A percentile compares a stretch with the other conserved stretches of the same genome.
These are phyloP conservation scores for Hevea brasiliensis DNA, from an alignment of 345 rosid species.

Conservation along the genomic window DNA sequence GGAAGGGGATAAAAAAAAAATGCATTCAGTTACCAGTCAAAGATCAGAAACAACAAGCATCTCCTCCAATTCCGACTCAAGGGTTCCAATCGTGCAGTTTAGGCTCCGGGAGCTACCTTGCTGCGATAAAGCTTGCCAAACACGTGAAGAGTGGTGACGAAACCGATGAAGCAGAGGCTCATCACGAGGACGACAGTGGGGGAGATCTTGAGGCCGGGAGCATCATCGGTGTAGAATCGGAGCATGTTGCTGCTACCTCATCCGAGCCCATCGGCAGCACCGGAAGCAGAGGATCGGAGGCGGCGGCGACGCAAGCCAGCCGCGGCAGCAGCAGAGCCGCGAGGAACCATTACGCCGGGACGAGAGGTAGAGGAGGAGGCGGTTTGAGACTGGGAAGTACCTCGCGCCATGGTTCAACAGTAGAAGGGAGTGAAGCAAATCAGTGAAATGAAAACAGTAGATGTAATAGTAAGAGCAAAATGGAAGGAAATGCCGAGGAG, in stretches of 20 bases:
- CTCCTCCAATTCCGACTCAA: neutral
- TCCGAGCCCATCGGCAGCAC: slow-evolving; percentile 33
- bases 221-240: slow-evolving; percentile 86
- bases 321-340: slow-evolving; percentile 84
- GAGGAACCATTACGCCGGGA: slow-evolving; percentile 68
- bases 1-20: neutral
- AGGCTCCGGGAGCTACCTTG: slow-evolving; percentile 47
- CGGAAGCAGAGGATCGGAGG: slow-evolving; percentile 37
- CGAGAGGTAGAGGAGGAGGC: slow-evolving; percentile 54
- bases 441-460: neutral
- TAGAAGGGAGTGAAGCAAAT: neutral
- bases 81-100: neutral
- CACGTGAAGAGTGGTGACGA: slow-evolving; percentile 86
- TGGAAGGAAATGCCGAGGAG: too few species aligned
- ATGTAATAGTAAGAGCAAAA: neutral
- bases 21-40: slow-evolving; percentile 10
- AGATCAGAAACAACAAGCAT: neutral
- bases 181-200: slow-evolving; percentile 86
- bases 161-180: slow-evolving; percentile 94
- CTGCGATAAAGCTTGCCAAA: slow-evolving; percentile 83
- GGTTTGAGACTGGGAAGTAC: slow-evolving; percentile 74
- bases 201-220: slow-evolving; percentile 85
- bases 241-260: slow-evolving; percentile 62
- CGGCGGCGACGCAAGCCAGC: slow-evolving; percentile 91
- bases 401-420: slow-evolving; percentile 62